These are phyloP conservation scores for Paramecium primaurelia DNA, from an alignment of 73 alveolate genomes.

Conservation along the genomic window DNA sequence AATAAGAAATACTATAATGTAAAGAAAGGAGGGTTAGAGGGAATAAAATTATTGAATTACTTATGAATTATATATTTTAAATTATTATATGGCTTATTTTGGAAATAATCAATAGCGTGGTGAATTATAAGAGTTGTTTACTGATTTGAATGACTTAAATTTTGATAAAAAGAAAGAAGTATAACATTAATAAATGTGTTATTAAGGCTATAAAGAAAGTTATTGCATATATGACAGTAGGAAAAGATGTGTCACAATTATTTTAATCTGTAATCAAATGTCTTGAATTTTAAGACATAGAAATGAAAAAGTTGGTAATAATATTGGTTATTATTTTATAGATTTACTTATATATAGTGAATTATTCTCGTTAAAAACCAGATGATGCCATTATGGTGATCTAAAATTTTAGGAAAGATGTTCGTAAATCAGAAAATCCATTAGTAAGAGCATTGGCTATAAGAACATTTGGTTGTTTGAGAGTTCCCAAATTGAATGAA, in stretches of 20 bases:
- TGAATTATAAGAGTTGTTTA: slow-evolving; percentile 42
- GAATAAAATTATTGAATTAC: background rate
- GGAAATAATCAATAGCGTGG: slow-evolving; percentile 49
- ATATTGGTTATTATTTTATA: background rate
- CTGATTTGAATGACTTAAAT: slow-evolving; percentile 36
- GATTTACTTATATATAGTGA: slow-evolving; percentile 49
- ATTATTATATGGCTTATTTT: background rate
- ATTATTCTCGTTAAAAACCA: slow-evolving; percentile 49
- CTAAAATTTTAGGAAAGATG: slow-evolving; percentile 42
- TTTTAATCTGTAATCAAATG: slow-evolving; percentile 53
- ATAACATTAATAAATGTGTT: background rate
- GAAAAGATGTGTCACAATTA: slow-evolving; percentile 51
- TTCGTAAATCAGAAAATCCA: slow-evolving; percentile 50
- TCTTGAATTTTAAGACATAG: slow-evolving; percentile 43
- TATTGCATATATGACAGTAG: slow-evolving; percentile 56
- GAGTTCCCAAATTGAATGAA: slow-evolving; percentile 53
- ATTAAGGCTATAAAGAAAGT: slow-evolving; percentile 51
- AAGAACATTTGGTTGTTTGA: slow-evolving; percentile 50
- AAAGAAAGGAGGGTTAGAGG: background rate
- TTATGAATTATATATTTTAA: background rate
- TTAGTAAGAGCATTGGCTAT: slow-evolving; percentile 55
- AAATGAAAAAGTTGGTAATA: slow-evolving; percentile 51
- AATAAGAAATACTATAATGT: background rate
- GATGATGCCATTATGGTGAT: slow-evolving; percentile 62
- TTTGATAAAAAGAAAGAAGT: slow-evolving; percentile 60